Conservation (phyloP, 495 filamentous ascomycete genomes). For the Lasiosphaeria miniovina region DNA sequence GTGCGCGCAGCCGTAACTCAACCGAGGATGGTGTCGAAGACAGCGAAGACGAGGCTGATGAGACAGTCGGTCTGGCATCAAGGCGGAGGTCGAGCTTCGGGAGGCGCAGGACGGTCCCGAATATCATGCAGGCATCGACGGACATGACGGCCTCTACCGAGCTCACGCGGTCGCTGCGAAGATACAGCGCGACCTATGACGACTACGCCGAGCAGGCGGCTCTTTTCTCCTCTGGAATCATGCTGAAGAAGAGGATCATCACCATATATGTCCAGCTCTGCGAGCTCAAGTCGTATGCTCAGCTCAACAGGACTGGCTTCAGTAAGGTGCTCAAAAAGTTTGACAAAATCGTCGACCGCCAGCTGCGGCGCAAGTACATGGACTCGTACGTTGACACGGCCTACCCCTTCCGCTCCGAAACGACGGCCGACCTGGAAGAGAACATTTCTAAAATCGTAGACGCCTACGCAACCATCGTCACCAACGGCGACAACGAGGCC, state of each 20-base stretch:
- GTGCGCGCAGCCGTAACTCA: conserved; percentile 41
- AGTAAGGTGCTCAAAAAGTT: conserved; percentile 96
- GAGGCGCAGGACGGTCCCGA: conserved; percentile 37
- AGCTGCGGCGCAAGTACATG: conserved; percentile 72
- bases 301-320: conserved; percentile 96
- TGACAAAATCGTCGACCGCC: conserved; percentile 88
- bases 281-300: conserved; percentile 91
- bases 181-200: conserved; percentile 61
- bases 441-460: conserved; percentile 70
- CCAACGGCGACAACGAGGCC: conserved; percentile 67
- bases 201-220: conserved; percentile 72
- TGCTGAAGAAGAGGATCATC: conserved; percentile 85
- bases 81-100: conserved; percentile 28
- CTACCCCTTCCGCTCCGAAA: conserved; percentile 70
- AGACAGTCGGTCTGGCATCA: conserved; percentile 53
- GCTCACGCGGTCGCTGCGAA: conserved; percentile 43
- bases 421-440: conserved; percentile 65
- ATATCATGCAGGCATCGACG: conserved; percentile 41
- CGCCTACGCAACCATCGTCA: conserved; percentile 77
- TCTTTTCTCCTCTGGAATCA: conserved; percentile 77
- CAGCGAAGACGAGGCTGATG: conserved; percentile 68
- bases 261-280: conserved; percentile 90
- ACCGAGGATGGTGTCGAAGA: conserved; percentile 50
- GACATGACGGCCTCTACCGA: conserved; percentile 56
- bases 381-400: conserved; percentile 65